Conservation (phyloP, 2,329 filamentous ascomycete species). For the Emydomyces testavorans region DNA sequence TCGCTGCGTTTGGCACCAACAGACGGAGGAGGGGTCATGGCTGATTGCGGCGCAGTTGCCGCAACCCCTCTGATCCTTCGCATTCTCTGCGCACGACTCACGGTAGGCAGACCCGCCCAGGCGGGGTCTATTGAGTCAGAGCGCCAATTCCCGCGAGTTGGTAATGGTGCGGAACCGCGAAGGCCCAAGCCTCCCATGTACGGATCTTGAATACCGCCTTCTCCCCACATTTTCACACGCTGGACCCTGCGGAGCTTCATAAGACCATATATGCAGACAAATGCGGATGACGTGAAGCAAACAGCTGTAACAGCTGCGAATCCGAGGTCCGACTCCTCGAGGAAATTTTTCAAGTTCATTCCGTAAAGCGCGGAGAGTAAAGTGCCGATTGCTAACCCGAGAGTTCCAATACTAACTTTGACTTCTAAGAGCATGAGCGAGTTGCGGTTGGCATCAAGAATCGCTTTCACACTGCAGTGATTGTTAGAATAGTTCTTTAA, state of each 20-base stretch:
- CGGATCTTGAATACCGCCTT: slow-evolving; percentile 31
- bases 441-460: slow-evolving; percentile 95
- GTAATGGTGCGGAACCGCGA: slow-evolving; percentile 2
- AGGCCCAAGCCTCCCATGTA: slow-evolving; percentile 12
- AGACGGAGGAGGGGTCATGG: neutral
- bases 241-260: slow-evolving; percentile 74
- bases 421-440: slow-evolving; percentile 94
- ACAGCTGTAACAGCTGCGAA: slow-evolving; percentile 63
- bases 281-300: slow-evolving; percentile 59
- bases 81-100: slow-evolving; percentile 11
- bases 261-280: slow-evolving; percentile 76
- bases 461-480: slow-evolving; percentile 69
- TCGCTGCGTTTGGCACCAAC: neutral
- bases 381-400: slow-evolving; percentile 88
- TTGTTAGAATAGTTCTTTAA: slow-evolving; percentile 16
- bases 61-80: slow-evolving; percentile 9
- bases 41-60: neutral
- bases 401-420: slow-evolving; percentile 88
- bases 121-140: slow-evolving; percentile 13
- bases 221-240: slow-evolving; percentile 74
- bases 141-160: slow-evolving; percentile 12
- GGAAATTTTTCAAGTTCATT: slow-evolving; percentile 98
- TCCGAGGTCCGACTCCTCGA: slow-evolving; percentile 83
- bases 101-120: slow-evolving; percentile 11
- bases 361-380: slow-evolving; percentile 98